These are phyloP conservation scores for Zymoseptoria pseudotritici DNA, from an alignment of 2,329 filamentous ascomycete genomes.

Conservation along the genomic window DNA sequence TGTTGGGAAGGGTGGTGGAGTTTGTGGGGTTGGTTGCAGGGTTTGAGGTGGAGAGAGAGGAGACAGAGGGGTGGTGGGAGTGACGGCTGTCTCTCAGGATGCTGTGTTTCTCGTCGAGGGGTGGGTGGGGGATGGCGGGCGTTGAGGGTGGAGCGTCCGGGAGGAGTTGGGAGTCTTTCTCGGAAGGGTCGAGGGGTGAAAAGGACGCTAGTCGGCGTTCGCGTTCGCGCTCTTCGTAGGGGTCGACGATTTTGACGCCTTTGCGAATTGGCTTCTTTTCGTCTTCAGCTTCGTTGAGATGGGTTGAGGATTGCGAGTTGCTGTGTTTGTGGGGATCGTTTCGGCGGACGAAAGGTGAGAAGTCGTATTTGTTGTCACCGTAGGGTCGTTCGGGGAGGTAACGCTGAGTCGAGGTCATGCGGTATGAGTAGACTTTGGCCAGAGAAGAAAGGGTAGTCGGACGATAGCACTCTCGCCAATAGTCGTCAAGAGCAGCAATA, in stretches of 20 bases:
- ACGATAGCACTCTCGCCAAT: constrained; percentile 95
- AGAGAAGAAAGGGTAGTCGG: constrained; percentile 83
- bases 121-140: not conserved
- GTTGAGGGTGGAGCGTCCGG: not conserved
- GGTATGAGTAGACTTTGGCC: constrained; percentile 84
- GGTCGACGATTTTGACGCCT: constrained; percentile 62
- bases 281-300: constrained; percentile 18
- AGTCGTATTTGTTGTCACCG: constrained; percentile 67
- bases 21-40: constrained; percentile 6
- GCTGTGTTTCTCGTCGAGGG: constrained; percentile 31
- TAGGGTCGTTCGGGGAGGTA: constrained; percentile 66
- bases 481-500: constrained; percentile 71
- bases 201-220: not conserved
- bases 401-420: constrained; percentile 81
- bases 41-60: constrained; percentile 1
- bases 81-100: constrained; percentile 31
- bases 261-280: constrained; percentile 61
- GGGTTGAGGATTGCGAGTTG: not conserved
- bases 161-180: not conserved
- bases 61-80: not conserved
- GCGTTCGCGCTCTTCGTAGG: constrained; percentile 29
- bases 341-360: constrained; percentile 81
- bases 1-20: not conserved
- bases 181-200: not conserved
- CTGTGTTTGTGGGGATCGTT: constrained; percentile 30